Base-by-base conservation (phyloP, 2,329 filamentous ascomycete species). In the Pseudogymnoascus sp. region DNA sequence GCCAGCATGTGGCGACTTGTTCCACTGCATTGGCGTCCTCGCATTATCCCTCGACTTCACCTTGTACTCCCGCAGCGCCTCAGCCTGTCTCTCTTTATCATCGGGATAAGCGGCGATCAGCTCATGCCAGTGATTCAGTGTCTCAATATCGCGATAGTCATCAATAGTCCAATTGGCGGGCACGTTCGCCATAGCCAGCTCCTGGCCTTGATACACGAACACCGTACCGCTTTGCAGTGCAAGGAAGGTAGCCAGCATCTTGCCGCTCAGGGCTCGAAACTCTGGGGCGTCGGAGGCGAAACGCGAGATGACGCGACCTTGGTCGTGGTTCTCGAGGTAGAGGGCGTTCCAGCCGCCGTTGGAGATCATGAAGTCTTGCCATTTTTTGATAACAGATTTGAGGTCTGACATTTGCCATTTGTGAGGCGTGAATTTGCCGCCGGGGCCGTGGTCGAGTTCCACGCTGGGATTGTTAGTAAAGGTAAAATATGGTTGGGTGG, bases 1-100 rank as follows among this genome's bases (percentile, higher is more conserved):
- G 9, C 89, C 88, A 0, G 78, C 87, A 64, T 90, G 81, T 0
- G 75, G 69, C 1, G 74, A 76, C n/a, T 73, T 69, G 65, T 84
- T 79, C 88, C 89, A 92, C 70, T 90, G 87, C 73, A 92, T 86
- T 0, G 88, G 88, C 0, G 86, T 85, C 51, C 89, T 80, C 6
- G 84, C 84, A 71, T 92, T 89, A 72, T 92, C 89, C 21, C 88
- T 72, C 6, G 81, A 84, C 70, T 85, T 84, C 65, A 79, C 76
- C 64, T 83, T 80, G 68, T 86, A 78, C n/a, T 82, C 77, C 65
- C 77, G 67, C 72, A 72, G 75, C 60, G 69, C 78, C 17, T 73
- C 70, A 7, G 72, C 69, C 35, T 76, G 72, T 33, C 74, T 74
- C 59, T 75, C 71, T 60, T 72, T 74, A 55, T 79, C 74, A 17